phyloP scores from a whole-genome alignment of 23 red algal genomes.

The Gracilariopsis chorda region DNA sequence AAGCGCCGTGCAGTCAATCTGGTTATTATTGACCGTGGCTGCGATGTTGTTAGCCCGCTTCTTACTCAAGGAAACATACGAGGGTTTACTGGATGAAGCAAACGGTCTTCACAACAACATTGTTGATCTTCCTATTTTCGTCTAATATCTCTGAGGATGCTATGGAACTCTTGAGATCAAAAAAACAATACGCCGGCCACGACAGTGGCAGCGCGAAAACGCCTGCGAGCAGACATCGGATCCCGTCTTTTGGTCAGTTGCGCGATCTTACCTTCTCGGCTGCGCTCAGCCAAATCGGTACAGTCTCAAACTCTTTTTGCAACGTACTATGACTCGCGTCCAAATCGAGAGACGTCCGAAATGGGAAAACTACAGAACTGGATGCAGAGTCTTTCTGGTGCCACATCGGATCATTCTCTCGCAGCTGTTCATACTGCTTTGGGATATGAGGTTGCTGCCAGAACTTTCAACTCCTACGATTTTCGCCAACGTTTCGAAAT shows the following conservation, averaged over 20 bases:
- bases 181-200: slow-evolving; percentile 1
- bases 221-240: slow-evolving; percentile 42
- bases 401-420: slow-evolving; percentile 30
- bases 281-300: slow-evolving; percentile 45
- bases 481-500: slow-evolving; percentile 47
- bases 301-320: slow-evolving; percentile 33
- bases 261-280: slow-evolving; percentile 66
- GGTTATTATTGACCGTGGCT: slow-evolving; percentile 77
- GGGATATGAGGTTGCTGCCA: slow-evolving; percentile 44
- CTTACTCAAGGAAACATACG: slow-evolving; percentile 95
- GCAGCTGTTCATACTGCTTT: slow-evolving; percentile 67
- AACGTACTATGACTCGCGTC: slow-evolving; percentile 53
- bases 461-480: slow-evolving; percentile 59
- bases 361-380: slow-evolving; percentile 55
- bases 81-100: slow-evolving; percentile 77
- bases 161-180: slow-evolving; percentile 16
- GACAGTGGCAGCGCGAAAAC: slow-evolving; percentile 33
- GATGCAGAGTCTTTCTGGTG: slow-evolving; percentile 38
- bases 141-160: slow-evolving; percentile 52
- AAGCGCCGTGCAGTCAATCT: slow-evolving; percentile 54
- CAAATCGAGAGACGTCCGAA: slow-evolving; percentile 43
- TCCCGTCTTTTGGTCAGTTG: slow-evolving; percentile 48
- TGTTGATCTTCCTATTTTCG: slow-evolving; percentile 56
- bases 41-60: slow-evolving; percentile 88
- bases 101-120: slow-evolving; percentile 77